Base-by-base conservation (phyloP, 345 rosid genomes). In the Euclidium syriacum region DNA sequence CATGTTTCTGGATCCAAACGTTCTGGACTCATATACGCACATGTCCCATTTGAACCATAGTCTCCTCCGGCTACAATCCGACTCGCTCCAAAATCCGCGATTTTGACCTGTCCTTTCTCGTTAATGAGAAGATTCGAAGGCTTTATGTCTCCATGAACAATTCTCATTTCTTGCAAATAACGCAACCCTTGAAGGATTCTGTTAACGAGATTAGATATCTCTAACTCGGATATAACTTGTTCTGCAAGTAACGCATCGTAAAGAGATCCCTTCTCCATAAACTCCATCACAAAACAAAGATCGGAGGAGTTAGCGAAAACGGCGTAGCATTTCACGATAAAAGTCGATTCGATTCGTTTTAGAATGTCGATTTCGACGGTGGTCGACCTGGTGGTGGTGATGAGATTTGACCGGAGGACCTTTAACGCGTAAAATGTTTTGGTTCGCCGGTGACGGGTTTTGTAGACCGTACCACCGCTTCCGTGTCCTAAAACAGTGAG, bases 21-120 rank as follows among this genome's bases (percentile, higher is more conserved):
- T 62, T 85, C 91, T 0, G 87, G 87, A 55, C 90, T 85, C 92
- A 83, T 88, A 48, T 81, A 85, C 17, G 86, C 90, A 56, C 82
- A 76, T 1, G 96, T 85, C 14, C 96, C 90, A 33, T 32, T 58
- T 1, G 52, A 67, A 29, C 27, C 78, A 71, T 65, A 36, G 40
- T 69, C 12, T 64, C 33, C 16, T 77, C 76, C 73, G 1, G 59
- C 70, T 22, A 72, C 70, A 7, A 79, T 55, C 76, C 69, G 70
- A 4, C 90, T 84, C 29, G 71, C 95, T 6, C 95, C 86, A 15
- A 84, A 87, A 72, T 87, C 91, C 0, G 88, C 91, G 14, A 84
- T 84, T 69, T 87, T 83, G 2, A 83, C 75, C 2, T 81, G 83
- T 12, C 85, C 83, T 12, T 71, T 38, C 0, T 52, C 48, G 10